Percentiles rank a stretch among this genome's conserved stretches.
Evolutionary conservation across 176 grass and related monocot genomes (phyloP).

Genomic region (Elaeis guineensis): DNA sequence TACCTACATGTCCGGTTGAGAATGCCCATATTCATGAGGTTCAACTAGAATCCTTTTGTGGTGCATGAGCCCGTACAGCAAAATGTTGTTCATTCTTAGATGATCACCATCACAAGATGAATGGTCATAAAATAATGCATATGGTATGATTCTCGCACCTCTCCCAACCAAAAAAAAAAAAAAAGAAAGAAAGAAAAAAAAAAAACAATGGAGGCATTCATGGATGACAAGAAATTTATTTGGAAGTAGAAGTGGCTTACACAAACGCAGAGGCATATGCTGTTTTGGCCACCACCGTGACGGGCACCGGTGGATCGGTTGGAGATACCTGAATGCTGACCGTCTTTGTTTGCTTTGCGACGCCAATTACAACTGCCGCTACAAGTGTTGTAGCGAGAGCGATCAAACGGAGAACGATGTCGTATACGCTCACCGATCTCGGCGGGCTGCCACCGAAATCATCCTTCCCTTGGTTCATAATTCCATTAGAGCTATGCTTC

Average conservation of each 20-base stretch:
- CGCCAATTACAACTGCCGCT: conserved; percentile 51
- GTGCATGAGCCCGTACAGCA: too few species aligned
- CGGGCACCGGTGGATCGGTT: conserved; percentile 28
- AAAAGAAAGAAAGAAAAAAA: too few species aligned
- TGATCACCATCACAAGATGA: too few species aligned
- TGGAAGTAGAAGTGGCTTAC: conserved; percentile 24
- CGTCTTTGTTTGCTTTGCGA: conserved; percentile 38
- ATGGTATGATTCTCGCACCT: too few species aligned
- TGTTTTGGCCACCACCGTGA: conserved; percentile 59
- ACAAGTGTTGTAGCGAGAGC: conserved; percentile 38
- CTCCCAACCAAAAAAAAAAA: too few species aligned
- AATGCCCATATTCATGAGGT: too few species aligned
- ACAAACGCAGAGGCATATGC: conserved; percentile 56
- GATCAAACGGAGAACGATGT: conserved; percentile 35
- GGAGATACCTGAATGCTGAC: conserved; percentile 23
- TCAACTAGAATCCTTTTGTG: too few species aligned
- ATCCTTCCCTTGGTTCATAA: background rate
- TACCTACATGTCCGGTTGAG: too few species aligned
- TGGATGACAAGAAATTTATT: background rate
- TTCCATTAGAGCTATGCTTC: conserved; percentile 46
- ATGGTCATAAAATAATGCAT: too few species aligned
- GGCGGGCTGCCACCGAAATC: background rate
- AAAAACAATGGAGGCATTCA: too few species aligned
- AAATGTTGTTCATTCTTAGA: too few species aligned
- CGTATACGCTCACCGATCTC: conserved; percentile 7